phyloP scores from a whole-genome alignment of 345 rosid species.

The Noccaea caerulescens region DNA sequence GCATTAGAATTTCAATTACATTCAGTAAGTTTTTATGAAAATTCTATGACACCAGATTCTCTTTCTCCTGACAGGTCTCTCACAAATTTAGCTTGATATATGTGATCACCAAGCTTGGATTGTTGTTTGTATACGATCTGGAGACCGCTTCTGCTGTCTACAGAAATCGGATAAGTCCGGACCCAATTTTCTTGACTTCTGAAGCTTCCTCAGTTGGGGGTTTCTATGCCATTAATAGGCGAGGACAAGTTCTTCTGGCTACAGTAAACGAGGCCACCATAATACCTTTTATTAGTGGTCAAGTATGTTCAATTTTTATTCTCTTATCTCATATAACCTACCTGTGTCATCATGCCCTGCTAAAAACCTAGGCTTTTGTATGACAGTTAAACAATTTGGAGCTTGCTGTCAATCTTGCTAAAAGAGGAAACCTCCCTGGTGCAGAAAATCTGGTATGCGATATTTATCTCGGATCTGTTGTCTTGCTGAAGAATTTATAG shows the following conservation, averaged over 20 bases:
- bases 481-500: slow-evolving; percentile 21
- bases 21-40: slow-evolving; percentile 3
- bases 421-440: slow-evolving; percentile 99
- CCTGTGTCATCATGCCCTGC: slow-evolving; percentile 24
- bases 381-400: slow-evolving; percentile 92
- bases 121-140: slow-evolving; percentile 94
- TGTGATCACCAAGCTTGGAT: slow-evolving; percentile 96
- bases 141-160: slow-evolving; percentile 98
- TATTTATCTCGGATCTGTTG: slow-evolving; percentile 18
- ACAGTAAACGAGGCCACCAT: slow-evolving; percentile 93
- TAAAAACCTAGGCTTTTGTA: slow-evolving; percentile 31
- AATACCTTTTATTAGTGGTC: slow-evolving; percentile 97
- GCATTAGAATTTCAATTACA: slow-evolving; percentile 19
- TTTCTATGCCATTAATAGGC: slow-evolving; percentile 90
- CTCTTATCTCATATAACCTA: slow-evolving; percentile 19
- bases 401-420: slow-evolving; percentile 98
- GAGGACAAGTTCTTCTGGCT: slow-evolving; percentile 86
- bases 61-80: slow-evolving; percentile 73
- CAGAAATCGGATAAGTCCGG: slow-evolving; percentile 97
- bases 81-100: slow-evolving; percentile 90
- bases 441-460: slow-evolving; percentile 94
- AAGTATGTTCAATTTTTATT: slow-evolving; percentile 55
- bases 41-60: slow-evolving; percentile 1
- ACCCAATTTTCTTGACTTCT: slow-evolving; percentile 97
- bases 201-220: slow-evolving; percentile 94